Evolutionary conservation across 192 early-diverging fungal genomes (phyloP).

Genomic region (Entomortierella parvispora): DNA sequence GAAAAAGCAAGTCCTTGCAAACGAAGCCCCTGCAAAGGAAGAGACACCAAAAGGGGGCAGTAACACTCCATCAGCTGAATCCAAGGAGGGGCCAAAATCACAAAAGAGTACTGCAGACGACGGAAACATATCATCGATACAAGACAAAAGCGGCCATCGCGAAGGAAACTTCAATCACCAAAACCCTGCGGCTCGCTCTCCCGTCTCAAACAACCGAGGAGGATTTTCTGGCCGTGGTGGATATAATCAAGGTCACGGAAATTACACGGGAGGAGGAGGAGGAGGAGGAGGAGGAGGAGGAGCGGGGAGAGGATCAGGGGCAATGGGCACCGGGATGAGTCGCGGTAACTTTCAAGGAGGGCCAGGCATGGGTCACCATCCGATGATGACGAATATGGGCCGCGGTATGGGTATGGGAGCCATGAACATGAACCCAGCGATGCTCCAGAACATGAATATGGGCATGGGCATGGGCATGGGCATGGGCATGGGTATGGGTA

Average conservation of each 20-base stretch:
- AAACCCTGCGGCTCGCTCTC: too few species aligned
- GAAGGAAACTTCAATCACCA: too few species aligned
- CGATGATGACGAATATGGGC: constrained; percentile 2
- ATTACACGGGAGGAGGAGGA: constrained; percentile 2
- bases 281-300: constrained; percentile 7
- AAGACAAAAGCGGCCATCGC: too few species aligned
- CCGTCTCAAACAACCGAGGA: too few species aligned
- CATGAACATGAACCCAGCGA: constrained; percentile 6
- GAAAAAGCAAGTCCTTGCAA: too few species aligned
- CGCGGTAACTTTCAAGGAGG: constrained; percentile 20
- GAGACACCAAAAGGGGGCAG: background rate
- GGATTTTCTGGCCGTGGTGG: too few species aligned
- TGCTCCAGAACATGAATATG: constrained; percentile 3
- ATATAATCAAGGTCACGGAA: too few species aligned
- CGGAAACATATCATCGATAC: too few species aligned
- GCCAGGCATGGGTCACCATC: constrained; percentile 12
- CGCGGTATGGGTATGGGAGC: constrained; percentile 16
- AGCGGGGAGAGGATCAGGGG: constrained; percentile 5
- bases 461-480: constrained; percentile 20
- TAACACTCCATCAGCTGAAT: too few species aligned
- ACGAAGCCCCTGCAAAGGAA: background rate
- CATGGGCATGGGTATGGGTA: background rate
- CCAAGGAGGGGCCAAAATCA: too few species aligned
- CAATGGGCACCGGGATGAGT: constrained; percentile 3
- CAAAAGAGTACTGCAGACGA: too few species aligned